These are phyloP conservation scores for Cryptococcus jaspeensis DNA, from an alignment of 1,284 basidiomycete species.

Conservation along the genomic window DNA sequence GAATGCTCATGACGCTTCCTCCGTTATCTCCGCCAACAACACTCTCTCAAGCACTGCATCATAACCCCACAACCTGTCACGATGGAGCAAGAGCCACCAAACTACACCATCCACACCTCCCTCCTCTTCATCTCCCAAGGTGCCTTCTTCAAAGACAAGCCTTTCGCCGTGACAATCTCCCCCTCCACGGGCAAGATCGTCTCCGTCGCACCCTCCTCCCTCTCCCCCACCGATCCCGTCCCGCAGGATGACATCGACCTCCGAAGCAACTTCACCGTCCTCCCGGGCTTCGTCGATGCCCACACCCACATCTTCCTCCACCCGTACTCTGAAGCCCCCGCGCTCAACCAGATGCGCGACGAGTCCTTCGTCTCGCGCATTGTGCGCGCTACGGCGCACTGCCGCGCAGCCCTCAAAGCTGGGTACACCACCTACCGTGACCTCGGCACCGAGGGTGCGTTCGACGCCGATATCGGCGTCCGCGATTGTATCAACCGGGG, in stretches of 20 bases:
- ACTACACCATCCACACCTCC: constrained; percentile 13
- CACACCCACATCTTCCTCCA: constrained; percentile 68
- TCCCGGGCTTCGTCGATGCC: constrained; percentile 66
- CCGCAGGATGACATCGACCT: constrained; percentile 53
- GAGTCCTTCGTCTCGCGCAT: constrained; percentile 60
- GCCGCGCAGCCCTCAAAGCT: constrained; percentile 61
- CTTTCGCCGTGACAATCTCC: constrained; percentile 8
- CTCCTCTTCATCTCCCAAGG: constrained; percentile 13
- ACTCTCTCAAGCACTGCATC: no score
- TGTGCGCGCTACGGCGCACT: constrained; percentile 63
- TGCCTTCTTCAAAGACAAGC: not conserved
- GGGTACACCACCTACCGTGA: constrained; percentile 63
- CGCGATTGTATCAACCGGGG: constrained; percentile 41
- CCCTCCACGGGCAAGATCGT: constrained; percentile 11
- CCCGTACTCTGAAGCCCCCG: constrained; percentile 61
- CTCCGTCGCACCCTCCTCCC: not conserved
- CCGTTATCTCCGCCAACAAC: no score
- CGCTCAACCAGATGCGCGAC: constrained; percentile 64
- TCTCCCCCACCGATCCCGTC: not conserved
- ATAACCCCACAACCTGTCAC: no score
- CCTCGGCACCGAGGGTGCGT: constrained; percentile 42
- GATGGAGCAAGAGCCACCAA: not conserved
- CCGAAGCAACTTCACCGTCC: constrained; percentile 54
- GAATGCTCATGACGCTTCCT: no score
- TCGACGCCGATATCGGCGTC: constrained; percentile 11